phyloP scores from a whole-genome alignment of 192 early-diverging fungal genomes.

The Umbelopsis ramanniana region DNA sequence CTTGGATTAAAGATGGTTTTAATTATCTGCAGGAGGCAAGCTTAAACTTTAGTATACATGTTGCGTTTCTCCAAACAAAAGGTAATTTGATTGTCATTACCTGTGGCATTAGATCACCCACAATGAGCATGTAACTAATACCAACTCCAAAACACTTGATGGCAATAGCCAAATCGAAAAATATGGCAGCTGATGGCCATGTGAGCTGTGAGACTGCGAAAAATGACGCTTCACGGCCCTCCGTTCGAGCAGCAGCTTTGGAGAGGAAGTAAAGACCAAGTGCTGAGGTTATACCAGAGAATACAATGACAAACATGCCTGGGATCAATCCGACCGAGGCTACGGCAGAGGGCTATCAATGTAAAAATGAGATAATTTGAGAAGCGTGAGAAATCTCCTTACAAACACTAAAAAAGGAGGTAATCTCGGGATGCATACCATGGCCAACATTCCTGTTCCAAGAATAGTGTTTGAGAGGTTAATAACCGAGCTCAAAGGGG shows the following conservation, averaged over 20 bases:
- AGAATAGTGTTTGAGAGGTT: conserved; percentile 97
- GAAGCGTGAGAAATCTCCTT: neutral
- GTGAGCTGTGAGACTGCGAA: conserved; percentile 90
- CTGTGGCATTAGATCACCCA: conserved; percentile 90
- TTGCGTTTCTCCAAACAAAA: neutral
- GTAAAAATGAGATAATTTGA: neutral
- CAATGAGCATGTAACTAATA: conserved; percentile 93
- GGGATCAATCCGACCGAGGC: conserved; percentile 82
- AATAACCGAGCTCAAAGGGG: conserved; percentile 67
- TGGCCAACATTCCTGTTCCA: conserved; percentile 96
- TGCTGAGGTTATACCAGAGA: conserved; percentile 74
- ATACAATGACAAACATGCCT: conserved; percentile 80
- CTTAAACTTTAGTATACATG: neutral
- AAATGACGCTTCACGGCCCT: conserved; percentile 84
- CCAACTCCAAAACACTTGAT: conserved; percentile 99
- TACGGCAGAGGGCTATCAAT: conserved; percentile 78
- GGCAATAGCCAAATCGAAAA: conserved; percentile 96
- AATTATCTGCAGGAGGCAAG: conserved; percentile 4
- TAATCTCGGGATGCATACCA: conserved; percentile 59
- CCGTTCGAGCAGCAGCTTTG: conserved; percentile 72
- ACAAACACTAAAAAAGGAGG: neutral
- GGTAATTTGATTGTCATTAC: conserved; percentile 41
- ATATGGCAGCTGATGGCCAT: conserved; percentile 85
- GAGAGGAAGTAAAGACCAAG: conserved; percentile 89
- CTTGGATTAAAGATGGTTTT: conserved; percentile 12